A percentile compares a stretch with the other conserved stretches of the same genome.
phyloP scores from a whole-genome alignment of 768 basidiomycete species.

The Auriscalpium microsporum region DNA sequence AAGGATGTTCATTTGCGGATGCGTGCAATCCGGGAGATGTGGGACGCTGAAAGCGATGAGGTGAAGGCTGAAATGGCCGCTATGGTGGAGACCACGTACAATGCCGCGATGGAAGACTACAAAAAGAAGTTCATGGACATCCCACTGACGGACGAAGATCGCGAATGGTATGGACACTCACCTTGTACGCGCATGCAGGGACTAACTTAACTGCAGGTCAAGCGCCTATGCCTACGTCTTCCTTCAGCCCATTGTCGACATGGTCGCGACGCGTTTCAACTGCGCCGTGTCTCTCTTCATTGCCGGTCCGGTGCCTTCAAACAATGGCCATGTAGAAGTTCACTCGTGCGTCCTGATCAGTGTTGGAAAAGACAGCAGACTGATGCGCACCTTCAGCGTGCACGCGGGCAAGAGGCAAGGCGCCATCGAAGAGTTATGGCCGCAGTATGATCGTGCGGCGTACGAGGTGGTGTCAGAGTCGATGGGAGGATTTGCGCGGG shows the following conservation, averaged over 20 bases:
- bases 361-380: not conserved
- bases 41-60: not conserved
- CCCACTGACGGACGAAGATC: not conserved
- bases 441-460: not conserved
- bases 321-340: not conserved
- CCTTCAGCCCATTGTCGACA: not conserved
- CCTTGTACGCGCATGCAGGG: not conserved
- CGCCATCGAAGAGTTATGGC: not conserved
- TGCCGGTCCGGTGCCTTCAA: not conserved
- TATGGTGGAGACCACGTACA: not conserved
- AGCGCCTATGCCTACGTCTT: not conserved
- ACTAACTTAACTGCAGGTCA: not conserved
- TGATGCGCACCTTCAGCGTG: not conserved
- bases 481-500: not conserved
- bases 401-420: not conserved
- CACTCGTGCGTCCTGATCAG: not conserved
- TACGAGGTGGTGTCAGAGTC: not conserved
- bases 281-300: not conserved
- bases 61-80: not conserved
- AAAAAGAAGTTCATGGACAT: not conserved
- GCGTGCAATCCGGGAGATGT: not conserved
- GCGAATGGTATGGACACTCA: not conserved
- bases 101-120: not conserved
- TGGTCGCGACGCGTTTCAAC: not conserved
- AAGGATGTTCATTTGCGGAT: not conserved